Evolutionary conservation across 306 rosid genomes (phyloP).

Genomic region (Datisca glomerata): DNA sequence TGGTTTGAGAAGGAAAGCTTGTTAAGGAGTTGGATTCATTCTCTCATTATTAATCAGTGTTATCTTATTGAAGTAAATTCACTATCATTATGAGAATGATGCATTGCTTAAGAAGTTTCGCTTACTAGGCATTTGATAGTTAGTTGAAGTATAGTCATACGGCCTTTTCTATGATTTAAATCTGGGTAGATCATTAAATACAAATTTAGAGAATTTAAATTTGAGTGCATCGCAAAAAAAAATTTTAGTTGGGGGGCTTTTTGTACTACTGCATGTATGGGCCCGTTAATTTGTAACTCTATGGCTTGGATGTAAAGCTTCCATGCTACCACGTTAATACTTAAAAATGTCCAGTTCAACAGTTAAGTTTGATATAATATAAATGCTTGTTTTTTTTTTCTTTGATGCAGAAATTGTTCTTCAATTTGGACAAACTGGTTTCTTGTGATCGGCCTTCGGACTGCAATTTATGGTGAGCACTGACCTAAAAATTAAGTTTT

Average conservation of each 20-base stretch:
- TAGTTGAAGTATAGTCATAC: too few species aligned
- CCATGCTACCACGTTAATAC: too few species aligned
- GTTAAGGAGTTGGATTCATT: neutral
- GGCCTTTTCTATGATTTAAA: too few species aligned
- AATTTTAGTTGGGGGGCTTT: too few species aligned
- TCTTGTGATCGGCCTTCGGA: slow-evolving; percentile 59
- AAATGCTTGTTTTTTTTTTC: slow-evolving; percentile 1
- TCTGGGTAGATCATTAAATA: too few species aligned
- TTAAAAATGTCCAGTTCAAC: too few species aligned
- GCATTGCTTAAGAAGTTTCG: neutral
- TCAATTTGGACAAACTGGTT: slow-evolving; percentile 64
- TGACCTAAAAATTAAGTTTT: slow-evolving; percentile 11
- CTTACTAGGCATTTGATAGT: too few species aligned
- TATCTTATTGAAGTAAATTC: neutral
- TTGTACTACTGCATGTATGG: slow-evolving; percentile 1
- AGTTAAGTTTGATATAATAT: slow-evolving; percentile 1
- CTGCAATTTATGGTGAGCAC: slow-evolving; percentile 73
- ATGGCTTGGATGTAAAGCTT: too few species aligned
- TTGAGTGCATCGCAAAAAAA: neutral
- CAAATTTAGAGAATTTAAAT: neutral
- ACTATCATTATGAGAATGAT: neutral
- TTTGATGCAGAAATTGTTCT: slow-evolving; percentile 60
- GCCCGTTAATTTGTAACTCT: neutral
- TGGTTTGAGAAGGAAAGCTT: too few species aligned
- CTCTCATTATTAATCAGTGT: neutral